Evolutionary conservation across 805 yeast genomes (phyloP).

Genomic region (Wickerhamomyces pijperi): DNA sequence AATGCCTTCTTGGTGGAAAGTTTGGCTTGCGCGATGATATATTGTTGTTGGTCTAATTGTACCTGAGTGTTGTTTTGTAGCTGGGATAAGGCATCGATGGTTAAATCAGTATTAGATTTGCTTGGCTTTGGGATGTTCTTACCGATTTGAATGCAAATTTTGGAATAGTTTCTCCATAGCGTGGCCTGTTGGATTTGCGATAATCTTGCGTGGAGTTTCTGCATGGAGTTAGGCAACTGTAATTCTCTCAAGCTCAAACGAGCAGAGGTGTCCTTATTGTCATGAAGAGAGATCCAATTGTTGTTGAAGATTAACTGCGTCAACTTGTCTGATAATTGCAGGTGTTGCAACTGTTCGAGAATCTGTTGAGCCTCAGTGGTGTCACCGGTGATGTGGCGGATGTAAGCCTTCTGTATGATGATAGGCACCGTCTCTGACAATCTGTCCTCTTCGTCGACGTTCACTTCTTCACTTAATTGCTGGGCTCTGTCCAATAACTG

Average conservation of each 20-base stretch:
- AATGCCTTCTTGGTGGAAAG: slow-evolving; percentile 24
- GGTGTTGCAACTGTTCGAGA: slow-evolving; percentile 21
- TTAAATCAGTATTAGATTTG: slow-evolving; percentile 5
- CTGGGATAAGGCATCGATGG: slow-evolving; percentile 6
- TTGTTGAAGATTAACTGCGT: slow-evolving; percentile 20
- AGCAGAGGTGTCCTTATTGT: not conserved
- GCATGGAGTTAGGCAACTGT: slow-evolving; percentile 17
- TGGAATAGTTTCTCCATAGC: slow-evolving; percentile 13
- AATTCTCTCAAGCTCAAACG: slow-evolving; percentile 22
- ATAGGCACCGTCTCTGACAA: slow-evolving; percentile 49
- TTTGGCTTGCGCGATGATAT: slow-evolving; percentile 18
- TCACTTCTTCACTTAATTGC: slow-evolving; percentile 26
- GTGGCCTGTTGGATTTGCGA: slow-evolving; percentile 12
- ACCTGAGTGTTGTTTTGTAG: slow-evolving; percentile 9
- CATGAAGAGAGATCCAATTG: slow-evolving; percentile 15
- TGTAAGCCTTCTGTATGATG: slow-evolving; percentile 46
- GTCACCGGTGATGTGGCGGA: slow-evolving; percentile 32
- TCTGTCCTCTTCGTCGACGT: slow-evolving; percentile 31
- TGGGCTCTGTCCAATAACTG: slow-evolving; percentile 34
- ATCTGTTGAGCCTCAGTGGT: slow-evolving; percentile 24
- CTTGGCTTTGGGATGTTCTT: slow-evolving; percentile 5
- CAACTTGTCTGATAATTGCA: slow-evolving; percentile 17
- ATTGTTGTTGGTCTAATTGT: slow-evolving; percentile 7
- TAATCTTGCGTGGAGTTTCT: slow-evolving; percentile 12
- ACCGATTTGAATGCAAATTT: slow-evolving; percentile 12